phyloP scores from a whole-genome alignment of 768 basidiomycete genomes.

The Kwoniella botswanensis region DNA sequence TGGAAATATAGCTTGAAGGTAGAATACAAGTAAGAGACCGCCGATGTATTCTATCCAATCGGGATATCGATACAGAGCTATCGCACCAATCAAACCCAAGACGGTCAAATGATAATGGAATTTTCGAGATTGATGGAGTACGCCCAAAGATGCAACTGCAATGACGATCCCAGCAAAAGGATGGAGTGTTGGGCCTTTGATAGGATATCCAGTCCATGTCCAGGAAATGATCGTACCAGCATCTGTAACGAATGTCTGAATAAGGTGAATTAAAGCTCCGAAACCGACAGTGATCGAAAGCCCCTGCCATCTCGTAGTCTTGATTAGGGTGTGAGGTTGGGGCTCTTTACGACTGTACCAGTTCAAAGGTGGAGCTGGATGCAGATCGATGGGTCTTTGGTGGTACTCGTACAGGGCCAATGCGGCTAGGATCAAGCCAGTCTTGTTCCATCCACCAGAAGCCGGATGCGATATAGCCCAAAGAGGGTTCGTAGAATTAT shows the following conservation, averaged over 20 bases:
- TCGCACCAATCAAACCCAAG: conserved; percentile 64
- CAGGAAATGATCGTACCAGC: conserved; percentile 78
- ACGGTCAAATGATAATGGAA: conserved; percentile 24
- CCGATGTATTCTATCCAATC: conserved; percentile 75
- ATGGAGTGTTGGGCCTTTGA: conserved; percentile 74
- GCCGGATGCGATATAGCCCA: conserved; percentile 76
- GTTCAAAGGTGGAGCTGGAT: conserved; percentile 33
- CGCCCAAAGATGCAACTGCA: conserved; percentile 67
- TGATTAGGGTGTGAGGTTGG: neutral
- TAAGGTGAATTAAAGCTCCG: conserved; percentile 64
- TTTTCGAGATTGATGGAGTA: conserved; percentile 40
- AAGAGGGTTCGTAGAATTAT: conserved; percentile 82
- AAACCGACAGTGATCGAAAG: conserved; percentile 36
- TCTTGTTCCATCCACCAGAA: conserved; percentile 73
- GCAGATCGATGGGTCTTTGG: conserved; percentile 28
- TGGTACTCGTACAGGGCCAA: conserved; percentile 66
- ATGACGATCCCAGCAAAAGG: conserved; percentile 73
- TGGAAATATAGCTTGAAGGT: conserved; percentile 71
- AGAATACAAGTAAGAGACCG: conserved; percentile 66
- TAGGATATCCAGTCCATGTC: conserved; percentile 87
- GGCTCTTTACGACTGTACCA: conserved; percentile 6
- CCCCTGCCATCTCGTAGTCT: conserved; percentile 14
- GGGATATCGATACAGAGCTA: conserved; percentile 66
- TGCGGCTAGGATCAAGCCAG: conserved; percentile 66
- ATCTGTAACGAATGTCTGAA: conserved; percentile 76